phyloP scores from a whole-genome alignment of 257 asterid genomes.

The Ballota nigra region DNA sequence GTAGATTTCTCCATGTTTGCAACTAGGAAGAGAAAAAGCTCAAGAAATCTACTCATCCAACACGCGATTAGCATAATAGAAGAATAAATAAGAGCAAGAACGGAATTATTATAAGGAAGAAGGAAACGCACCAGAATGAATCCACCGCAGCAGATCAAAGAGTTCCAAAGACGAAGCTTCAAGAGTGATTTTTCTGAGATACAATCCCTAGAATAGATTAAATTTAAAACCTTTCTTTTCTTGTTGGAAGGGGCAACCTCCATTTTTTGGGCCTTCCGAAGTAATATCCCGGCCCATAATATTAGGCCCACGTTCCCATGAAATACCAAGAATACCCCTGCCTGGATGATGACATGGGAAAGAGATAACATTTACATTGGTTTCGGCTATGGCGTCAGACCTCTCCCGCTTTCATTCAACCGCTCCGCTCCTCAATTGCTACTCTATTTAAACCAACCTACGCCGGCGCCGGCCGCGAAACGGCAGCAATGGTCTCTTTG shows the following conservation, averaged over 20 bases:
- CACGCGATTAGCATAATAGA: neutral
- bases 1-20: neutral
- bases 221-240: no score
- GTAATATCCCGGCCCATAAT: slow-evolving; percentile 13
- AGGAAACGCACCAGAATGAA: slow-evolving; percentile 23
- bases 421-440: neutral
- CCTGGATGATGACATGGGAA: neutral
- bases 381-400: slow-evolving; percentile 29
- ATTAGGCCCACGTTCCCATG: neutral
- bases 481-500: slow-evolving; percentile 18
- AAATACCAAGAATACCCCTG: slow-evolving; percentile 25
- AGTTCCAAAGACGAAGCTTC: slow-evolving; percentile 20
- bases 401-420: neutral
- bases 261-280: slow-evolving; percentile 9
- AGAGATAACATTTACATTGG: slow-evolving; percentile 33
- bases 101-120: neutral
- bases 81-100: neutral
- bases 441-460: neutral
- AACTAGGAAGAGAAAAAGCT: neutral
- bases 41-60: neutral
- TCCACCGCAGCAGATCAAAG: slow-evolving; percentile 28
- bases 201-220: neutral
- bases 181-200: neutral
- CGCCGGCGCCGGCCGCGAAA: slow-evolving; percentile 20
- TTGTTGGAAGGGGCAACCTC: slow-evolving; percentile 26